Percentiles rank a stretch among this genome's conserved stretches.
Evolutionary conservation across 2,329 filamentous ascomycete species (phyloP).

Genomic region (Phialemoniopsis sp.): DNA sequence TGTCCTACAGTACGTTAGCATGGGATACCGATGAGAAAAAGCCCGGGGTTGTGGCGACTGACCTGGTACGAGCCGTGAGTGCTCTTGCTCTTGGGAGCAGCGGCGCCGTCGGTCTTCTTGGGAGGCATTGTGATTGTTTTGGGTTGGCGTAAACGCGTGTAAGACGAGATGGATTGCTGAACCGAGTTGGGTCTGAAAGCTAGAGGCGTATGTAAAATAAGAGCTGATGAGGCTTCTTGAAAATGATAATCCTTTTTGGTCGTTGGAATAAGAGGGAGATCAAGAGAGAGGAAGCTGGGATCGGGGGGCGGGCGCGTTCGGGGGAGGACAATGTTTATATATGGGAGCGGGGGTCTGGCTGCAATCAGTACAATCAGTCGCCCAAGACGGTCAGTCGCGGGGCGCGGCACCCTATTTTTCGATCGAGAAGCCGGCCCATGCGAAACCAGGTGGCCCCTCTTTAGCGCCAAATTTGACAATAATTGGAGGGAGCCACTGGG

Average conservation of each 20-base stretch:
- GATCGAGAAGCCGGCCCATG: no score
- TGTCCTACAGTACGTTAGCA: constrained; percentile 45
- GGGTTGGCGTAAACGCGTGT: constrained; percentile 11
- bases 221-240: constrained; percentile 11
- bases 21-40: constrained; percentile 10
- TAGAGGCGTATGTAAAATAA: constrained; percentile 14
- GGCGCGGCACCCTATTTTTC: no score
- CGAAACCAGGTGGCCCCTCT: no score
- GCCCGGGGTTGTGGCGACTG: constrained; percentile 20
- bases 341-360: constrained; percentile 45
- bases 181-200: constrained; percentile 8
- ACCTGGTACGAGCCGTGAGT: constrained; percentile 58
- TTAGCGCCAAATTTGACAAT: no score
- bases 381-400: no score
- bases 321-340: constrained; percentile 57
- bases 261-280: constrained; percentile 23
- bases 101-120: constrained; percentile 46
- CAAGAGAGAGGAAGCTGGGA: constrained; percentile 33
- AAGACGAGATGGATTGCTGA: constrained; percentile 9
- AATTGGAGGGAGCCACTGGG: no score
- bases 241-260: constrained; percentile 6
- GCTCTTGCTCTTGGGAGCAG: constrained; percentile 45
- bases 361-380: constrained; percentile 44
- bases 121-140: constrained; percentile 47
- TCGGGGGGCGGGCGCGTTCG: constrained; percentile 46